Evolutionary conservation across 345 rosid species (phyloP), one percentile per base, ranked within the genome.

Genomic region (Euphorbia pulcherrima): DNA sequence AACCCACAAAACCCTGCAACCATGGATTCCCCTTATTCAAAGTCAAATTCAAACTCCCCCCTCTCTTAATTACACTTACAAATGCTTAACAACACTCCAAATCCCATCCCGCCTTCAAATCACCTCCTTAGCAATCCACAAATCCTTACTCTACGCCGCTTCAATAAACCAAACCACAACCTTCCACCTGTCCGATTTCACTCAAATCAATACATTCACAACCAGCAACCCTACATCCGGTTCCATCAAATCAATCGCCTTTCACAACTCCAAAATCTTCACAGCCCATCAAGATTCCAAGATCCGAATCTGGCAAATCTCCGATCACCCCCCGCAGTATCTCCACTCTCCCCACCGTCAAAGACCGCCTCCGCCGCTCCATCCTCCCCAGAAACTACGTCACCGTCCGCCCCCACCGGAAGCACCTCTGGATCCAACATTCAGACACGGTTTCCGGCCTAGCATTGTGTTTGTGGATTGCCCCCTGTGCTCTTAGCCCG

Each of bases 251-350:
- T 82, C 83, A 57, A 80, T 80, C 1, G 77, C 80, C 0, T 82
- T 84, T 69, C 9, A 59, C 75, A 7, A 40, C 20, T 20, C 64
- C 0, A 65, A 69, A 47, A 68, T 84, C 79, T 82, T 82, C 83
- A 82, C 86, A 0, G 82, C 87, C 20, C 87, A 84, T 59, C 87
- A 84, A 29, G 87, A 84, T 29, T 77, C 80, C 52, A 81, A 77
- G 68, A 81, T 81, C 70, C 63, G 87, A 24, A 75, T 79, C 29
- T 81, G 85, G 87, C 26, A 67, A 52, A 21, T 79, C 0, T 70
- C 74, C 12, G 71, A 61, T 60, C 66, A 68, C 1, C 82, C 77
- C 72, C 74, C 46, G 0, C 82, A n/a, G 75, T 23, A 40, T 79
- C 23, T 71, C 77, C 44, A 81, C 85, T 4, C 80, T 84, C 26